phyloP scores from a whole-genome alignment of 2,329 filamentous ascomycete species.

The Diaporthe nobilis region DNA sequence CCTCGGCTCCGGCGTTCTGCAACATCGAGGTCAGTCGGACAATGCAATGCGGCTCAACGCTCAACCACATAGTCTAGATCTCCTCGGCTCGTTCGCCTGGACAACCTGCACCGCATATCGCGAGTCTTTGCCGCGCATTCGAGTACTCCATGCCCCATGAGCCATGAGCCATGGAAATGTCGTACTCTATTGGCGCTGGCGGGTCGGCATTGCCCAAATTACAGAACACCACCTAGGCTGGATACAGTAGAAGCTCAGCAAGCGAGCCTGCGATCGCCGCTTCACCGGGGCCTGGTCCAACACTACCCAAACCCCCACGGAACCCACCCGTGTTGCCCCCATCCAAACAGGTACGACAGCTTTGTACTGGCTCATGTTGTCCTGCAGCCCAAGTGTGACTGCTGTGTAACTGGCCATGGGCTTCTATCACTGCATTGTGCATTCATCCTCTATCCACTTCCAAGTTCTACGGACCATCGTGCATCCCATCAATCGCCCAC shows the following conservation, averaged over 20 bases:
- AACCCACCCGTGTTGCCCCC: constrained; percentile 11
- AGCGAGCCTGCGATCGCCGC: constrained; percentile 17
- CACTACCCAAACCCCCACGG: constrained; percentile 20
- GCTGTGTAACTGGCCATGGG: constrained; percentile 24
- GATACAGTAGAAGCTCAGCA: background rate
- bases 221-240: background rate
- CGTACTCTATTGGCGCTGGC: background rate
- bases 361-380: constrained; percentile 13
- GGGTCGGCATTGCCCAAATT: background rate
- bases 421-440: background rate
- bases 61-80: background rate
- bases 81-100: background rate
- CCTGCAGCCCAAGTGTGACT: constrained; percentile 14
- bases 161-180: too few relatives aligned
- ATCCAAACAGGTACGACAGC: constrained; percentile 9
- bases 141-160: background rate
- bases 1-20: constrained; percentile 9
- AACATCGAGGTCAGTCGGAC: background rate
- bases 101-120: background rate
- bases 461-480: background rate
- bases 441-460: background rate
- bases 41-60: constrained; percentile 24
- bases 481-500: background rate
- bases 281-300: background rate
- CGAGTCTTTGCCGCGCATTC: background rate